phyloP scores from a whole-genome alignment of 2,329 filamentous ascomycete species.

The Aureobasidium sp. region DNA sequence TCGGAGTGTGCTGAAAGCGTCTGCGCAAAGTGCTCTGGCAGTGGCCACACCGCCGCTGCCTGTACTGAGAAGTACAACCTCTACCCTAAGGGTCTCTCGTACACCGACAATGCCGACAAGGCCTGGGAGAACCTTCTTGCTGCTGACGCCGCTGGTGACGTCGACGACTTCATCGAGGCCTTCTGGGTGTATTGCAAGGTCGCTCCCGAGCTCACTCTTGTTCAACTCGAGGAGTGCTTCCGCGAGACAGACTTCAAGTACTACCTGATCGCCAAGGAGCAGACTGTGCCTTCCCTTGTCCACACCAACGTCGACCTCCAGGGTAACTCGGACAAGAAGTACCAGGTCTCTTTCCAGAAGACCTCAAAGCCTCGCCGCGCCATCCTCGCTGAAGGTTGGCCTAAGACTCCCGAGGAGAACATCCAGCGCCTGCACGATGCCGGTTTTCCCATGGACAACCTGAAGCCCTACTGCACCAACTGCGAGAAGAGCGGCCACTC shows the following conservation, averaged over 20 bases:
- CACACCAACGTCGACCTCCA: slow-evolving; percentile 68
- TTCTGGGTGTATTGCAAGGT: slow-evolving; percentile 54
- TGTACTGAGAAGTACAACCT: slow-evolving; percentile 57
- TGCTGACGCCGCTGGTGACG: slow-evolving; percentile 49
- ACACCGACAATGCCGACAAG: slow-evolving; percentile 37
- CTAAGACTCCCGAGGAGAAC: slow-evolving; percentile 43
- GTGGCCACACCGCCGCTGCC: slow-evolving; percentile 50
- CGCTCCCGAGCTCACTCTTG: slow-evolving; percentile 50
- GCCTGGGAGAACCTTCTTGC: slow-evolving; percentile 53
- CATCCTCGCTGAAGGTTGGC: slow-evolving; percentile 44
- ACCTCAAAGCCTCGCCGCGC: slow-evolving; percentile 41
- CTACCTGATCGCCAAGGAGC: slow-evolving; percentile 57
- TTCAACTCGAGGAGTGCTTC: slow-evolving; percentile 55
- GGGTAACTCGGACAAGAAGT: slow-evolving; percentile 51
- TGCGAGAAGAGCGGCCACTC: slow-evolving; percentile 47
- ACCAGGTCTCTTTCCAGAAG: slow-evolving; percentile 44
- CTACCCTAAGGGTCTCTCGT: slow-evolving; percentile 43
- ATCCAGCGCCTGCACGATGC: slow-evolving; percentile 45
- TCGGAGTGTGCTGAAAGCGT: slow-evolving; percentile 60
- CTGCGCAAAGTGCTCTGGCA: slow-evolving; percentile 53
- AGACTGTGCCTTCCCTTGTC: slow-evolving; percentile 43
- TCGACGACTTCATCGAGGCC: slow-evolving; percentile 47
- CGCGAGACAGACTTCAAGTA: slow-evolving; percentile 48
- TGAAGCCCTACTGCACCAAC: slow-evolving; percentile 45
- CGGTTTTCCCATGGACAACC: slow-evolving; percentile 44